A percentile compares a stretch with the other conserved stretches of the same genome.
These are phyloP conservation scores for Calocybe gangraenosa DNA, from an alignment of 768 basidiomycete species.

Conservation along the genomic window DNA sequence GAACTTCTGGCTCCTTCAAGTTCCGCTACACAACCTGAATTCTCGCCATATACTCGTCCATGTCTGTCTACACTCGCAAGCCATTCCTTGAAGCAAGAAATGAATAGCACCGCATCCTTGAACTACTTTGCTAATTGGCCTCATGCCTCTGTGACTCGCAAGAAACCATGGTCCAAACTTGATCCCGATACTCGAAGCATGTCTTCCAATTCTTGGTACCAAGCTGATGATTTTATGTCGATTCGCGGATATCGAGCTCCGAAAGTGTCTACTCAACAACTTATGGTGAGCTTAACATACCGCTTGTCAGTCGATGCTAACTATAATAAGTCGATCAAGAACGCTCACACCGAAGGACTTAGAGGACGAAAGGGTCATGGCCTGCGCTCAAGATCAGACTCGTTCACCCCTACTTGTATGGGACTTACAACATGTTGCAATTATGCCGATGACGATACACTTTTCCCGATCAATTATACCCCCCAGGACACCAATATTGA, in stretches of 20 bases:
- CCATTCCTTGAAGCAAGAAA: constrained; percentile 22
- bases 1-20: not conserved
- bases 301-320: too few relatives aligned
- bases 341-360: too few relatives aligned
- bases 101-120: constrained; percentile 9
- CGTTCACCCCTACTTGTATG: too few relatives aligned
- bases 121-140: constrained; percentile 12
- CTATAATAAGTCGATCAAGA: too few relatives aligned
- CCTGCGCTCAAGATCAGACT: too few relatives aligned
- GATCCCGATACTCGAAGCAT: constrained; percentile 9
- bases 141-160: not conserved
- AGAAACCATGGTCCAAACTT: not conserved
- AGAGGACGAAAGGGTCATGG: too few relatives aligned
- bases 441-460: not conserved
- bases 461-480: not conserved
- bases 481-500: too few relatives aligned
- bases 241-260: too few relatives aligned
- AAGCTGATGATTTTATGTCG: too few relatives aligned
- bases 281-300: too few relatives aligned
- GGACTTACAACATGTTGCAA: too few relatives aligned
- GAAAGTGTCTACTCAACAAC: too few relatives aligned
- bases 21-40: constrained; percentile 18
- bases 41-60: constrained; percentile 14
- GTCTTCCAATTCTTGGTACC: not conserved
- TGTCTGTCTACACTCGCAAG: constrained; percentile 24